A percentile compares a stretch with the other conserved stretches of the same genome.
Evolutionary conservation across 306 rosid species (phyloP).

Genomic region (Ormosia emarginata): DNA sequence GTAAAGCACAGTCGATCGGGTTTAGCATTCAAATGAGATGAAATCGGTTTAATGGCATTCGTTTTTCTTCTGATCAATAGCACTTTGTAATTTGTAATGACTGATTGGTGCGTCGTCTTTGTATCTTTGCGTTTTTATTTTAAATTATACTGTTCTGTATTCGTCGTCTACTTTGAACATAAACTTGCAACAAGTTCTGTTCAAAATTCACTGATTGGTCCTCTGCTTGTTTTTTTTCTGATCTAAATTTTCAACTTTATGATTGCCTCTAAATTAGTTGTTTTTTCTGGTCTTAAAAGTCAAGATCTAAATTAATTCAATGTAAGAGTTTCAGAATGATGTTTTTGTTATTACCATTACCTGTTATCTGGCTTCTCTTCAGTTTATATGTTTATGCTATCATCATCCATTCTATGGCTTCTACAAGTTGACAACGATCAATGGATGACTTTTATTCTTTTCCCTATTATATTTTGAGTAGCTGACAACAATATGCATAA

Average conservation of each 20-base stretch:
- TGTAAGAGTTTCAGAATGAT: slow-evolving; percentile 2
- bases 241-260: slow-evolving; percentile 6
- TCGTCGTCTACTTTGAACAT: slow-evolving; percentile 2
- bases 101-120: slow-evolving; percentile 25
- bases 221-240: slow-evolving; percentile 12
- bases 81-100: slow-evolving; percentile 20
- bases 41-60: slow-evolving; percentile 37
- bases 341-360: neutral
- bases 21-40: slow-evolving; percentile 36
- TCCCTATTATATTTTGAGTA: neutral
- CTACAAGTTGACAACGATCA: neutral
- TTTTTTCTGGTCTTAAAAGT: slow-evolving; percentile 18
- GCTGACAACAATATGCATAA: neutral
- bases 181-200: neutral
- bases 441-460: neutral
- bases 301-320: slow-evolving; percentile 33
- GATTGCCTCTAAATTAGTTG: neutral
- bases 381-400: slow-evolving; percentile 8
- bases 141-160: slow-evolving; percentile 5
- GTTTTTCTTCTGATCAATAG: slow-evolving; percentile 30
- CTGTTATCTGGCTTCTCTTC: slow-evolving; percentile 12
- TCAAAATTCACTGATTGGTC: neutral
- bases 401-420: neutral
- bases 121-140: slow-evolving; percentile 3
- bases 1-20: slow-evolving; percentile 47